Conservation (phyloP, 2,329 filamentous ascomycete species). For the Macrophomina tecta region DNA sequence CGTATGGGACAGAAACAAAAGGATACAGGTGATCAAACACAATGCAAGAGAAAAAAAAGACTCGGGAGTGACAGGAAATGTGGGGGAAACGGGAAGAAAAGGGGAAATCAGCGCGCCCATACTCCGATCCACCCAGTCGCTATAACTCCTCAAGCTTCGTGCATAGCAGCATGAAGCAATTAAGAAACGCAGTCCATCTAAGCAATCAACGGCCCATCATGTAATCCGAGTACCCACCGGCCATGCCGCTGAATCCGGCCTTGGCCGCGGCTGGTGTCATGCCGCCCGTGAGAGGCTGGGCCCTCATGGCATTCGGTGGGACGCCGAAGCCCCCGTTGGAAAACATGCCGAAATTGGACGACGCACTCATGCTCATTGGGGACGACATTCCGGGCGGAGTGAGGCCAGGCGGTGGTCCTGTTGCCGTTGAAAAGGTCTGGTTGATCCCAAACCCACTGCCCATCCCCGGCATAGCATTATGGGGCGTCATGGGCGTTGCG, state of each 20-base stretch:
- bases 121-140: conserved; percentile 23
- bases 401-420: conserved; percentile 82
- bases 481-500: conserved; percentile 56
- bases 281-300: conserved; percentile 40
- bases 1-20: conserved; percentile 36
- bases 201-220: conserved; percentile 45
- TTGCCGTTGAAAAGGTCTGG: conserved; percentile 68
- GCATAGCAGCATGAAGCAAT: conserved; percentile 16
- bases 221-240: conserved; percentile 43
- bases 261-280: conserved; percentile 41
- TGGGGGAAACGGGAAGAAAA: conserved; percentile 29
- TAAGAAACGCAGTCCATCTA: conserved; percentile 11
- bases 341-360: conserved; percentile 44
- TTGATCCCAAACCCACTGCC: conserved; percentile 60
- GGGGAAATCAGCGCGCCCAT: conserved; percentile 32
- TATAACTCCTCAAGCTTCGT: conserved; percentile 24
- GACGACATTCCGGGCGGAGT: conserved; percentile 73
- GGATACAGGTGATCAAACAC: conserved; percentile 42
- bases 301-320: conserved; percentile 42
- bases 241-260: conserved; percentile 39
- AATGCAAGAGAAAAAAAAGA: conserved; percentile 41
- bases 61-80: conserved; percentile 49
- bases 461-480: conserved; percentile 62
- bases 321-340: conserved; percentile 46
- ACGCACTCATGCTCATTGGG: conserved; percentile 37